Base-by-base conservation (phyloP, 768 basidiomycete genomes). In the Flagelloscypha sp. region DNA sequence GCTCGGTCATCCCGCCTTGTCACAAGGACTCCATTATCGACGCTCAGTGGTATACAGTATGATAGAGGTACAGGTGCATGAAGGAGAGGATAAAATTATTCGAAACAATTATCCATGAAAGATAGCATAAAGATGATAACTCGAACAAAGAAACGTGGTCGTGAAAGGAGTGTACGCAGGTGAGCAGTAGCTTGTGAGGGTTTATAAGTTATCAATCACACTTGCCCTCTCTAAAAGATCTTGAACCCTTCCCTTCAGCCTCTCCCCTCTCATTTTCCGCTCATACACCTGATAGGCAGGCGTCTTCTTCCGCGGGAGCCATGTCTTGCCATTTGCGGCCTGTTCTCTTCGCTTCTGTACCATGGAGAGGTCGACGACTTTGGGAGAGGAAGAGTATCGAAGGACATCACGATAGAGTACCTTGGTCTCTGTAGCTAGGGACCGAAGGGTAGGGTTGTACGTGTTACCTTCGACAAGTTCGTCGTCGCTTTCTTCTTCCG, bases 401-500 rank as follows among this genome's bases (percentile, higher is more conserved):
- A 93, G 79, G 7, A 97, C 84, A 43, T 94, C 86, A n/a, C 84
- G 75, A 50, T 87, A 92, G 13, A 99, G 66, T 27, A 81, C 54
- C 56, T 86, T 94, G 1, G 85, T 84, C 55, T 95, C 88, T 0
- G 79, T 83, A 1, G 79, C 63, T 28, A 97, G 66, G 0, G 83
- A 70, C 24, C 76, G 76, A 11, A 86, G 52, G 3, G 76, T 77
- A 2, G 51, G 46, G n/a, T 50, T 46, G n/a, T n/a, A n/a, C n/a
- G n/a, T n/a, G n/a, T n/a, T n/a, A n/a, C n/a, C n/a, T n/a, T n/a
- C n/a, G n/a, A n/a, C n/a, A n/a, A n/a, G n/a, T n/a, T n/a, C n/a
- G n/a, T n/a, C n/a, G 20, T 68, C 70, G 0, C 56, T 52, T 32
- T 76, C 81, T 6, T 79, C 78, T 9, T 70, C 69, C 3, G 82